phyloP scores from a whole-genome alignment of 768 basidiomycete genomes.

The Neoboletus magnificus region DNA sequence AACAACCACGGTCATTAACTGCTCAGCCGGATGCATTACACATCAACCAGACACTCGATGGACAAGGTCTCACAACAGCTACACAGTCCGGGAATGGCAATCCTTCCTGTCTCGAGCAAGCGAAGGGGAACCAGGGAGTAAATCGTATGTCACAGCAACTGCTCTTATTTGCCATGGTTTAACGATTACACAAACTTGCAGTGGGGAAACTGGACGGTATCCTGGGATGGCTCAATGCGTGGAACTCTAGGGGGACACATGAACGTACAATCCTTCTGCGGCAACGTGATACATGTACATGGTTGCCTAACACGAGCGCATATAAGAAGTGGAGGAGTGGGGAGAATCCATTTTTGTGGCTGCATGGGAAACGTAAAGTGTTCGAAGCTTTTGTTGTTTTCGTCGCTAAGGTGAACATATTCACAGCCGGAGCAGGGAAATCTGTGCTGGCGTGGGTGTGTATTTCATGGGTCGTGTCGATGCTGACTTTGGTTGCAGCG shows the following conservation, averaged over 20 bases:
- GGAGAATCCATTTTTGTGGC: not conserved
- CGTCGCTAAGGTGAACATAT: not conserved
- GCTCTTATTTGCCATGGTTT: not conserved
- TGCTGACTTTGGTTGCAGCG: not conserved
- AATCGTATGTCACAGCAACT: not conserved
- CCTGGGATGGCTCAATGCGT: not conserved
- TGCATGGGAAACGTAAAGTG: not conserved
- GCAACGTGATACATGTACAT: not conserved
- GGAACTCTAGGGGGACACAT: not conserved
- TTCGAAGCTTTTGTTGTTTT: no score
- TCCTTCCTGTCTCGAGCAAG: not conserved
- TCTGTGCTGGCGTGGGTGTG: not conserved
- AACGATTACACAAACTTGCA: not conserved
- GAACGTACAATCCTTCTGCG: not conserved
- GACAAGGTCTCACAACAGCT: not conserved
- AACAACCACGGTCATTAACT: not conserved
- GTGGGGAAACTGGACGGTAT: not conserved
- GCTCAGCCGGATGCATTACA: not conserved
- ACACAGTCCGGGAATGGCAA: no score
- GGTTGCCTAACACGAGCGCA: not conserved
- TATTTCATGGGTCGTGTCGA: not conserved
- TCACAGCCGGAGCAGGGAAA: not conserved
- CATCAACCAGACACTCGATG: not conserved
- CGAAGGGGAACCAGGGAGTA: not conserved
- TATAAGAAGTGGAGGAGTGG: not conserved